phyloP scores from a whole-genome alignment of 2,329 filamentous ascomycete genomes.

The Orbilia oligospora region DNA sequence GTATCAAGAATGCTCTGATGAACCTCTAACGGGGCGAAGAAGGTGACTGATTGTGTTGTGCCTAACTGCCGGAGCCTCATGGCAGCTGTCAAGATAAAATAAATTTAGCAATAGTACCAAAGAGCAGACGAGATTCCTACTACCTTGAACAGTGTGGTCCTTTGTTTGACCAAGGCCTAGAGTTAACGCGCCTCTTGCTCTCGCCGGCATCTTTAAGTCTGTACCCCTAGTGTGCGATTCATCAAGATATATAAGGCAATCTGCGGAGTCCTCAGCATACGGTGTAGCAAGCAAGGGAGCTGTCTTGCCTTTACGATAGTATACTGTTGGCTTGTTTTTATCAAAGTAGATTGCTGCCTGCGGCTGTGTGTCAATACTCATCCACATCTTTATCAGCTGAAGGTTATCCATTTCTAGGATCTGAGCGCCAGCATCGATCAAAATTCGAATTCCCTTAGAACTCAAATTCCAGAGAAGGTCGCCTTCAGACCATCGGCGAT shows the following conservation, averaged over 20 bases:
- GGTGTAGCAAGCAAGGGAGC: conserved; percentile 72
- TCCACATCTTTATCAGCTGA: conserved; percentile 71
- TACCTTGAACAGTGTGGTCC: conserved; percentile 77
- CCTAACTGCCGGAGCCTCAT: conserved; percentile 80
- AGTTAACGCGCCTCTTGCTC: conserved; percentile 77
- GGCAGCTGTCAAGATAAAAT: conserved; percentile 1
- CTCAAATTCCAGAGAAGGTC: conserved; percentile 62
- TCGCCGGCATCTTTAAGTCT: conserved; percentile 69
- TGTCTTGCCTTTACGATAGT: conserved; percentile 60
- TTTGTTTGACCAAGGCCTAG: conserved; percentile 77
- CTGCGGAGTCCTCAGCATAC: conserved; percentile 63
- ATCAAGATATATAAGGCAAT: conserved; percentile 78
- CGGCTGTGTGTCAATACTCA: conserved; percentile 68
- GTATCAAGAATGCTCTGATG: conserved; percentile 69
- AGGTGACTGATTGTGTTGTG: conserved; percentile 76
- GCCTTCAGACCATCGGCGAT: not conserved
- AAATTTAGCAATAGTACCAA: not conserved
- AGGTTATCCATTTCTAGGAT: conserved; percentile 75
- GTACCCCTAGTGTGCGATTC: conserved; percentile 75
- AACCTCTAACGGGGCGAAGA: conserved; percentile 72
- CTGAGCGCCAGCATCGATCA: conserved; percentile 77
- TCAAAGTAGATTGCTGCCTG: conserved; percentile 68
- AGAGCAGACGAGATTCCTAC: conserved; percentile 54
- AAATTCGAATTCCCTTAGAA: conserved; percentile 68
- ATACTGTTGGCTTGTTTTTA: conserved; percentile 61